phyloP scores from a whole-genome alignment of 345 rosid species.

The Salix dunnii region DNA sequence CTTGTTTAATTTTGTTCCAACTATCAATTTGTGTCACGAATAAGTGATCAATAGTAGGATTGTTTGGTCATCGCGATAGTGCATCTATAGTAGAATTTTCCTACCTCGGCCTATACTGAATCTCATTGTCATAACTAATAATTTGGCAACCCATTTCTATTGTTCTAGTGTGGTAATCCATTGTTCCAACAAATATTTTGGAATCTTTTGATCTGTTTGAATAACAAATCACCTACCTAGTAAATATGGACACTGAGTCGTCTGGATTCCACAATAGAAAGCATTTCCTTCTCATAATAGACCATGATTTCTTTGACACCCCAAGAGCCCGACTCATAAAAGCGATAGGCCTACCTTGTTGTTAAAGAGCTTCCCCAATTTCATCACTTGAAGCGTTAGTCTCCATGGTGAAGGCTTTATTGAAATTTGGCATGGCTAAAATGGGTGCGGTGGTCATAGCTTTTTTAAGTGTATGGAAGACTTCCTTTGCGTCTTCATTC shows the following conservation, averaged over 20 bases:
- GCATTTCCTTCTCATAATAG: slow-evolving; percentile 4
- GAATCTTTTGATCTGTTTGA: too few species aligned
- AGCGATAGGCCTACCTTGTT: too few species aligned
- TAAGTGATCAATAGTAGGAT: too few species aligned
- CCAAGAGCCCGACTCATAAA: too few species aligned
- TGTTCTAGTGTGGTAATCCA: background rate
- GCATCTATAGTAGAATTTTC: too few species aligned
- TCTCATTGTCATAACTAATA: background rate
- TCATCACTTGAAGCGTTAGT: background rate
- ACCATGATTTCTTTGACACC: too few species aligned
- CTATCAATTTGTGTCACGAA: too few species aligned
- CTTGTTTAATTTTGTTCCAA: too few species aligned
- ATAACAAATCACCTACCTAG: too few species aligned
- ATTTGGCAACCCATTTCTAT: background rate
- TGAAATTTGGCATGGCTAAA: background rate
- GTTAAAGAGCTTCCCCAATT: background rate
- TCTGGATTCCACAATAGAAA: background rate
- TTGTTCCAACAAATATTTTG: background rate
- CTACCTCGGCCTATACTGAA: too few species aligned
- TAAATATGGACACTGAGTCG: background rate
- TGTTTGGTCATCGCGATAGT: too few species aligned
- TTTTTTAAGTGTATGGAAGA: background rate
- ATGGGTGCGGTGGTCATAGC: background rate
- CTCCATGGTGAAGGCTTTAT: background rate
- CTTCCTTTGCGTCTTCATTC: too few species aligned